A percentile compares a stretch with the other conserved stretches of the same genome.
Evolutionary conservation across 2,329 filamentous ascomycete genomes (phyloP).

Genomic region (Claviceps maximensis): DNA sequence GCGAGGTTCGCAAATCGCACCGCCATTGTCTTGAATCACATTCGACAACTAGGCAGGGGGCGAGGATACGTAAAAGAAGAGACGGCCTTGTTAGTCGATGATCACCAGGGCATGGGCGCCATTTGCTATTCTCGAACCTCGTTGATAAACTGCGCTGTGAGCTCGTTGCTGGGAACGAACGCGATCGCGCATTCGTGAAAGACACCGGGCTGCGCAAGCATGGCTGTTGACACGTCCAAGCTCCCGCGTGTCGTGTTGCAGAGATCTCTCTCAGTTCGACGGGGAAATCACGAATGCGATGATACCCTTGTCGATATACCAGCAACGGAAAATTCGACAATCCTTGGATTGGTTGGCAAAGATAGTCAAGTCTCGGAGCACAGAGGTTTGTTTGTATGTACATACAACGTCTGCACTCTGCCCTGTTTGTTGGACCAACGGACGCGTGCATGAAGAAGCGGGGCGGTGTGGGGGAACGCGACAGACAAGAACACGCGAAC

Average conservation of each 20-base stretch:
- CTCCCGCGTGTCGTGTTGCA: neutral
- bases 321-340: neutral
- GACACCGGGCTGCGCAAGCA: conserved; percentile 18
- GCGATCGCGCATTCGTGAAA: conserved; percentile 31
- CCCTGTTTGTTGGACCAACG: neutral
- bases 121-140: conserved; percentile 18
- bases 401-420: neutral
- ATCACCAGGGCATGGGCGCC: no score
- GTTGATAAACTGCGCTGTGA: conserved; percentile 27
- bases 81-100: conserved; percentile 1
- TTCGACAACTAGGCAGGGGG: conserved; percentile 23
- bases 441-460: conserved; percentile 7
- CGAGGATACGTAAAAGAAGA: neutral
- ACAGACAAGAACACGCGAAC: conserved; percentile 21
- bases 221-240: conserved; percentile 8
- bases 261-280: neutral
- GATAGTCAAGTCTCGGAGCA: neutral
- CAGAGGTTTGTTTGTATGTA: neutral
- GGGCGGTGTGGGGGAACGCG: neutral
- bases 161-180: conserved; percentile 29
- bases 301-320: neutral
- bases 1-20: conserved; percentile 31
- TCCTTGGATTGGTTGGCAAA: neutral
- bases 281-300: neutral
- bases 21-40: conserved; percentile 36